Conservation (phyloP, 2,329 filamentous ascomycete genomes). For the Diaporthe citri region DNA sequence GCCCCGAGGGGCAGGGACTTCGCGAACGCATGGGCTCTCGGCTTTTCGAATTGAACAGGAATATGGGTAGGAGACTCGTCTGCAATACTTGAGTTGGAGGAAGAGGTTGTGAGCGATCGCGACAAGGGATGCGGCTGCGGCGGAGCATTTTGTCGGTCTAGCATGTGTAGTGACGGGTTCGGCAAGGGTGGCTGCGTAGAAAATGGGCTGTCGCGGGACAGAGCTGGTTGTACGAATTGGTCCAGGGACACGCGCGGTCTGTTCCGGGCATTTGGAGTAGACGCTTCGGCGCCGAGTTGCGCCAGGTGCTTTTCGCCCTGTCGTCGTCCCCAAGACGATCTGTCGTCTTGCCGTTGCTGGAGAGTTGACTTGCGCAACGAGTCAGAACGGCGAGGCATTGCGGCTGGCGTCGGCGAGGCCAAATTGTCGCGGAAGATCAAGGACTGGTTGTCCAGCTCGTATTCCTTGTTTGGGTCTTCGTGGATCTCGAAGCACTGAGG, state of each 20-base stretch:
- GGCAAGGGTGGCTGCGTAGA: conserved; percentile 64
- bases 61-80: conserved; percentile 79
- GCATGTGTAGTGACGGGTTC: conserved; percentile 65
- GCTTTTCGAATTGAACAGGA: conserved; percentile 66
- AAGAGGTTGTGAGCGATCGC: conserved; percentile 87
- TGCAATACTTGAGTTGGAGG: conserved; percentile 81
- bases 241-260: conserved; percentile 84
- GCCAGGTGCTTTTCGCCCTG: conserved; percentile 69
- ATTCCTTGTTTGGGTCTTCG: conserved; percentile 60
- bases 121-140: conserved; percentile 84
- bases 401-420: conserved; percentile 62
- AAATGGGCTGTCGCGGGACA: conserved; percentile 74
- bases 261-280: conserved; percentile 69
- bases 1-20: conserved; percentile 81
- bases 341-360: conserved; percentile 83
- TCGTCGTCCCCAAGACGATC: conserved; percentile 72
- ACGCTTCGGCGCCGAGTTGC: conserved; percentile 64
- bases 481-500: conserved; percentile 63
- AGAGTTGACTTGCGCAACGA: conserved; percentile 89
- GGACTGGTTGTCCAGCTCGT: conserved; percentile 61
- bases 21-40: conserved; percentile 70
- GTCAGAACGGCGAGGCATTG: conserved; percentile 76
- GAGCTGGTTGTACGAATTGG: conserved; percentile 74
- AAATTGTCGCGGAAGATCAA: conserved; percentile 54
- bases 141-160: conserved; percentile 57